Evolutionary conservation across 371 early-diverging fungal species (phyloP).

Genomic region (Rhizopus sp.): DNA sequence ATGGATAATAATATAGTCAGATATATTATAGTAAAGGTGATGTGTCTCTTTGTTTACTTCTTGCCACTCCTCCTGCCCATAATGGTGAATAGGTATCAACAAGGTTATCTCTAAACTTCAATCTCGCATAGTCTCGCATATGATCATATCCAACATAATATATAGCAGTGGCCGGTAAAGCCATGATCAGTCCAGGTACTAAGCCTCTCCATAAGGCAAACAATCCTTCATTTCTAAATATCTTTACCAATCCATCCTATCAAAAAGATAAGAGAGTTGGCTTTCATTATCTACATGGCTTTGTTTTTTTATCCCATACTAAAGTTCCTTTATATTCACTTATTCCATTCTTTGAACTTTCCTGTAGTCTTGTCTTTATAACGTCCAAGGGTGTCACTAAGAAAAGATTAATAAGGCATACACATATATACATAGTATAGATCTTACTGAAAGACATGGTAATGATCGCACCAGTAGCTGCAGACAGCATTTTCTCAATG

Average conservation of each 20-base stretch:
- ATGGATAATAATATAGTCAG: not conserved
- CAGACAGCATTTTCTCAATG: constrained; percentile 43
- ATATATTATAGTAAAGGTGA: not conserved
- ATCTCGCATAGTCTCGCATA: constrained; percentile 58
- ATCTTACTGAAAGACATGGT: constrained; percentile 46
- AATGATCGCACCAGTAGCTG: constrained; percentile 42
- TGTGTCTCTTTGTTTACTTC: constrained; percentile 56
- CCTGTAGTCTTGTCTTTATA: constrained; percentile 91
- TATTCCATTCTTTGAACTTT: constrained; percentile 43
- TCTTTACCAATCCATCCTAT: constrained; percentile 80
- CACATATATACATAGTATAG: not conserved
- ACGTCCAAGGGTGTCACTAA: constrained; percentile 93
- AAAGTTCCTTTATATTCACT: constrained; percentile 33
- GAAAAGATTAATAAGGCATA: constrained; percentile 66
- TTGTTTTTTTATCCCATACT: constrained; percentile 16
- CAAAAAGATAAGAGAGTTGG: not conserved
- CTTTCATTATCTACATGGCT: not conserved
- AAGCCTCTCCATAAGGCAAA: constrained; percentile 88
- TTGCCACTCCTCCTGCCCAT: constrained; percentile 80
- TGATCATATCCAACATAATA: constrained; percentile 96
- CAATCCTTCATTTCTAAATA: constrained; percentile 81
- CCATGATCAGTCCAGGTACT: constrained; percentile 85
- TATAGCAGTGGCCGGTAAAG: constrained; percentile 90
- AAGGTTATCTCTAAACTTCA: constrained; percentile 28
- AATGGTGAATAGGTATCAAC: constrained; percentile 64